phyloP scores from a whole-genome alignment of 768 basidiomycete species.

The Dentipellis sp. region DNA sequence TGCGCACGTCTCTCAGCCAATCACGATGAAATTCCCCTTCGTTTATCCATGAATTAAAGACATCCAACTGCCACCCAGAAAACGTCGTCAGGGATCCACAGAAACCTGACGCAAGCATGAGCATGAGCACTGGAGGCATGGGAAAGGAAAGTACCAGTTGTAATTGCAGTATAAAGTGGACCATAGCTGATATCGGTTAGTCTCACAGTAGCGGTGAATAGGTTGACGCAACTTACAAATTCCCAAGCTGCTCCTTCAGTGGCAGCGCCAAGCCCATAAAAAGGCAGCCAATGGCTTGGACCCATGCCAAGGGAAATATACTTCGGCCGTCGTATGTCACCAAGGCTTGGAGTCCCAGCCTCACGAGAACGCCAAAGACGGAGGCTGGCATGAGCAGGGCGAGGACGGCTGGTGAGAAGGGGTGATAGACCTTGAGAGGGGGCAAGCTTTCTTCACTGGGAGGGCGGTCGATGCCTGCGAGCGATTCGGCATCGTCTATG shows the following conservation, averaged over 20 bases:
- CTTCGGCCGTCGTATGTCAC: slow-evolving; percentile 62
- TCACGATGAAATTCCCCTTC: slow-evolving; percentile 40
- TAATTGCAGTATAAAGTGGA: slow-evolving; percentile 79
- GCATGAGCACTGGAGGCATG: no score
- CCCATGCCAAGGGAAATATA: slow-evolving; percentile 79
- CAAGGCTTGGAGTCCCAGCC: slow-evolving; percentile 72
- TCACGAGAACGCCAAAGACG: slow-evolving; percentile 77
- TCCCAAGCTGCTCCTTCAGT: slow-evolving; percentile 62
- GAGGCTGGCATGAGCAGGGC: slow-evolving; percentile 71
- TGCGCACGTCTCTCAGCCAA: slow-evolving; percentile 65
- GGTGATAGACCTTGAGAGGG: slow-evolving; percentile 30
- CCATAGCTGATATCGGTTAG: slow-evolving; percentile 53
- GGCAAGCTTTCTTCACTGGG: slow-evolving; percentile 27
- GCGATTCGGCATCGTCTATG: slow-evolving; percentile 26
- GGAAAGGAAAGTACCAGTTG: slow-evolving; percentile 51
- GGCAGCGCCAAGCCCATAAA: slow-evolving; percentile 80
- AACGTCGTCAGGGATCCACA: slow-evolving; percentile 97
- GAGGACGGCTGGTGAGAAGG: slow-evolving; percentile 55
- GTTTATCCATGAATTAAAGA: slow-evolving; percentile 83
- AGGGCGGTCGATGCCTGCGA: slow-evolving; percentile 33
- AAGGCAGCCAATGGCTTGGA: slow-evolving; percentile 82
- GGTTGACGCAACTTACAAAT: slow-evolving; percentile 47
- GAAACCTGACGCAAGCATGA: slow-evolving; percentile 46
- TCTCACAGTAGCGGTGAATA: slow-evolving; percentile 2
- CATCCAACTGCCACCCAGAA: slow-evolving; percentile 88